Base-by-base conservation (phyloP, 345 rosid genomes). In the Boechera stricta region DNA sequence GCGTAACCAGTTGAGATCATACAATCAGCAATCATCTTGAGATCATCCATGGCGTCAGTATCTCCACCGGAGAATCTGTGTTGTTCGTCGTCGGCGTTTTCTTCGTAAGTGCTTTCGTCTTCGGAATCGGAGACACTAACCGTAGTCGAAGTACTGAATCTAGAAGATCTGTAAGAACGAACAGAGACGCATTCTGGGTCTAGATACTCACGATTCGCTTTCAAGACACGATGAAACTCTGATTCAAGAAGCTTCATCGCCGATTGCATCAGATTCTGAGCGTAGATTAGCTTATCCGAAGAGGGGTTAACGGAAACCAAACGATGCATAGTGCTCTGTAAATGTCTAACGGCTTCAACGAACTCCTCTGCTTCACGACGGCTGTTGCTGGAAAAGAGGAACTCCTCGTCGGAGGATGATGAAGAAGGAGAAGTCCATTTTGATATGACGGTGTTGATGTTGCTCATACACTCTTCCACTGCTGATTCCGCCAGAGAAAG, bases 1-100 rank as follows among this genome's bases (percentile, higher is more conserved):
- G 86, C 85, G 51, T 89, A 95, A 5, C 99, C 99, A 0, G 92
- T 73, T 1, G 82, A 71, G 21, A 95, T 88, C 99, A 95, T 95
- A 67, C 99, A 90, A 39, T 95, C 97, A 0, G 97, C 98, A 1
- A 95, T 89, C 61, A 86, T 81, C 64, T 79, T 86, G 62, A 95
- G 78, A 73, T 92, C 92, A 36, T 86, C 80, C 94, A 95, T 91
- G 0, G 82, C 82, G 78, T 73, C 78, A 0, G 71, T 1, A 36
- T 79, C 59, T 71, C 92, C 52, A 13, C 71, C 49, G 82, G 80
- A 54, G 85, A 84, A 79, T 73, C 59, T 45, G 36, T 73, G 77
- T 5, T 76, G 87, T 2, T 84, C 88, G 1, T 84, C 89, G 0
- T 84, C 89, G 0, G 76, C 77, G 55, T 88, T 82, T 51, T 84